Evolutionary conservation across 1,284 basidiomycete species (phyloP).

Genomic region (Papiliotrema flavescens): DNA sequence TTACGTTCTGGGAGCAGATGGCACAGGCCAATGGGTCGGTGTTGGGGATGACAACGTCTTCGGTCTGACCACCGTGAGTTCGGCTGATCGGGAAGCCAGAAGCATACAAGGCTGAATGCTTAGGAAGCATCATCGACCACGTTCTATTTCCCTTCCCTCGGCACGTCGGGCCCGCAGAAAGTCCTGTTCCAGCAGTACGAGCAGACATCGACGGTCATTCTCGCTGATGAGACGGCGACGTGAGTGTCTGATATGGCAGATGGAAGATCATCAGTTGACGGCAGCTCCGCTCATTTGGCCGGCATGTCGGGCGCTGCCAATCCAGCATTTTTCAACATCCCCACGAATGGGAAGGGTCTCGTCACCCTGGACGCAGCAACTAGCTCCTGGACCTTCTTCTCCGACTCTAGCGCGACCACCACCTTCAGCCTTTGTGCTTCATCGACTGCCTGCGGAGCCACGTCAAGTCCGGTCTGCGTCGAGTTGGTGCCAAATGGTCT

Average conservation of each 20-base stretch:
- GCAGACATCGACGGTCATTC: not conserved
- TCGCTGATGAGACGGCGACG: not conserved
- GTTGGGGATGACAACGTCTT: not conserved
- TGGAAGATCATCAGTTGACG: not conserved
- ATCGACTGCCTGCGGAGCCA: not conserved
- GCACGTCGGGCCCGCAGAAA: not conserved
- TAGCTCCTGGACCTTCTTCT: not conserved
- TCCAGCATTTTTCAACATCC: not conserved
- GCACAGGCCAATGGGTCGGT: not conserved
- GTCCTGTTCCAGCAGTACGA: not conserved
- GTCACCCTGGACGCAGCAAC: not conserved
- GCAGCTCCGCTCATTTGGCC: not conserved
- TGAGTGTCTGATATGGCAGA: not conserved
- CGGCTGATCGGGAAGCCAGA: not conserved
- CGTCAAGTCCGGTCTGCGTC: not conserved
- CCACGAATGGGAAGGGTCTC: not conserved
- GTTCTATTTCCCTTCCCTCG: not conserved
- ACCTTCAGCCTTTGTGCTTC: not conserved
- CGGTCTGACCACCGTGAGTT: not conserved
- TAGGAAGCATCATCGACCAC: not conserved
- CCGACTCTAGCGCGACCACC: not conserved
- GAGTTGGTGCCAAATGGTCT: not conserved
- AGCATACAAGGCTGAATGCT: not conserved
- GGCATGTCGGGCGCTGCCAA: not conserved
- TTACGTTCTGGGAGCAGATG: not conserved